These are phyloP conservation scores for Daldinia childiae DNA, from an alignment of 495 filamentous ascomycete genomes.

Conservation along the genomic window DNA sequence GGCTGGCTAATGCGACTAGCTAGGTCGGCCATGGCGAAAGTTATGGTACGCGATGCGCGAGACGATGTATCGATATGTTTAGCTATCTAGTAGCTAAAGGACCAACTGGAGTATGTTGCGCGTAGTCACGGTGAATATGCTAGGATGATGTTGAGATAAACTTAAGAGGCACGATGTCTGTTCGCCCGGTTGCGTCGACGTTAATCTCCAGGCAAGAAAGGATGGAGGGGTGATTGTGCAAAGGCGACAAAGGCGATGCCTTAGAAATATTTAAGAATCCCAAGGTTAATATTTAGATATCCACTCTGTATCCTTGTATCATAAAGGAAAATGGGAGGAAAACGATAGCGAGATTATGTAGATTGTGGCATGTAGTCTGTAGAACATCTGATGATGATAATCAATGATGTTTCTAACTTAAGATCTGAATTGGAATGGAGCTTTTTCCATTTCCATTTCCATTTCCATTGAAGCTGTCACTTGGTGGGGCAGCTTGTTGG, in stretches of 20 bases:
- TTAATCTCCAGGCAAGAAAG: neutral
- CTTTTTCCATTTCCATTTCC: constrained; percentile 30
- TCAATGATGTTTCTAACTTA: neutral
- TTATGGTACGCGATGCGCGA: neutral
- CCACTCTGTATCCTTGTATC: neutral
- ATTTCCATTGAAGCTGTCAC: constrained; percentile 21
- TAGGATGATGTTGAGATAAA: neutral
- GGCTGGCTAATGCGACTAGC: constrained; percentile 69
- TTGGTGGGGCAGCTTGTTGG: constrained; percentile 24
- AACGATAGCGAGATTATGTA: neutral
- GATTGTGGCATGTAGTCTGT: constrained; percentile 9
- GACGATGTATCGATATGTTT: constrained; percentile 8
- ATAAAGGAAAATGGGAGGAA: neutral
- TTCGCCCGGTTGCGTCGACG: neutral
- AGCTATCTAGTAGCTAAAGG: neutral
- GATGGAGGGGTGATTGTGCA: neutral
- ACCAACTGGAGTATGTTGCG: neutral
- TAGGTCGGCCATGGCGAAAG: constrained; percentile 57
- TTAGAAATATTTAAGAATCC: neutral
- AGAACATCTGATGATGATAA: constrained; percentile 9
- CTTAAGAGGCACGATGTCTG: neutral
- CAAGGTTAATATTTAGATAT: neutral
- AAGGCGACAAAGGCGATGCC: neutral
- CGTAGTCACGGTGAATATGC: neutral
- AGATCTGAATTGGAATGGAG: constrained; percentile 4